Conservation (phyloP, 805 yeast genomes). For the Candida caryicola region DNA sequence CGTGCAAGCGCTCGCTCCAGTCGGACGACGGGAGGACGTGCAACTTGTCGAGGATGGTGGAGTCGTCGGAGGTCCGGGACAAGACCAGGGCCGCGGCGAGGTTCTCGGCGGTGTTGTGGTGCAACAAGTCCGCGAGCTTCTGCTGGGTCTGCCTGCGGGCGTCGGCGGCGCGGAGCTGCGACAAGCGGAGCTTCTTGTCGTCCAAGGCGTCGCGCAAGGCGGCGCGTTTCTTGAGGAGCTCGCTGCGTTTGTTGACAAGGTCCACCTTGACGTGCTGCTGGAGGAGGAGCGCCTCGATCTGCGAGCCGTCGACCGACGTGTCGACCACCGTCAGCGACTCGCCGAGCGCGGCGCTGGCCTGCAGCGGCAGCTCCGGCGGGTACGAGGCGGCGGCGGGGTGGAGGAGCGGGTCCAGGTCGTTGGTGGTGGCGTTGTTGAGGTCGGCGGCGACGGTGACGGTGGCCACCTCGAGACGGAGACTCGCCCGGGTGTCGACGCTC, state of each 20-base stretch:
- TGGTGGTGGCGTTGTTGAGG: background rate
- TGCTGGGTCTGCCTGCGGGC: constrained; percentile 11
- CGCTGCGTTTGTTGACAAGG: constrained; percentile 14
- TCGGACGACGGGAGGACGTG: constrained; percentile 36
- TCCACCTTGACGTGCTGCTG: constrained; percentile 16
- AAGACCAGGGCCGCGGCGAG: constrained; percentile 1
- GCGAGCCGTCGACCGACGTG: constrained; percentile 1
- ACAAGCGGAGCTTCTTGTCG: constrained; percentile 12
- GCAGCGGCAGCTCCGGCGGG: background rate
- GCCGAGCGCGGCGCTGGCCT: background rate
- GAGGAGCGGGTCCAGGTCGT: too few species aligned
- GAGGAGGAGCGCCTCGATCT: constrained; percentile 11
- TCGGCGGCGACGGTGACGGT: background rate
- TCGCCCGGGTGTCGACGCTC: background rate
- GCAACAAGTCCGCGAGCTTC: constrained; percentile 18
- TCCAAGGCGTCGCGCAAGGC: constrained; percentile 15
- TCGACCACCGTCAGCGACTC: background rate
- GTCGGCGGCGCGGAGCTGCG: constrained; percentile 12
- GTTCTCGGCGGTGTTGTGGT: constrained; percentile 16
- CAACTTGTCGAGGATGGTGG: constrained; percentile 20
- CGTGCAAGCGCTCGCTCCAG: constrained; percentile 18
- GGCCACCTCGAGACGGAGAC: constrained; percentile 12
- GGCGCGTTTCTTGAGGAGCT: constrained; percentile 18
- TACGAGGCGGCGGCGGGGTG: background rate
- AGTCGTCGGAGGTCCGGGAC: constrained; percentile 14